Evolutionary conservation across 2,329 filamentous ascomycete species (phyloP), one percentile per base, ranked within the genome.

Genomic region (Fusarium annulatum): DNA sequence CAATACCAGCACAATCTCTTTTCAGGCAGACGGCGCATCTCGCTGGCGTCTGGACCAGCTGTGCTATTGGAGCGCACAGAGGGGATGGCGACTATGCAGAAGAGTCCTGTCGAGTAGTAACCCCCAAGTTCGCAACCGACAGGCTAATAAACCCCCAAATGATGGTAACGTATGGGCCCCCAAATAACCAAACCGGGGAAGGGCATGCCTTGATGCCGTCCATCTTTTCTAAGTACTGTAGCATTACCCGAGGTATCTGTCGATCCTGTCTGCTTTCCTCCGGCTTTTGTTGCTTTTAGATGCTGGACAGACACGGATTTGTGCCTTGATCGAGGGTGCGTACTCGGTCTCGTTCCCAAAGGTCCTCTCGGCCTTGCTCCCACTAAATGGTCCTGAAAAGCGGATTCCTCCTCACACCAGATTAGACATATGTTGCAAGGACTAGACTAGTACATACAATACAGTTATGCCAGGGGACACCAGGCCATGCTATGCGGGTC

Each of bases 121-220:
- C 75, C 75, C 75, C 75, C 75, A 58, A 58, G 56, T n/a, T 28
- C 43, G 42, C 42, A 76, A 72, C 69, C 23, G 60, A 48, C 58
- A 64, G 33, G 48, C 58, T 65, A 48, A 53, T 67, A 48, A 53
- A 70, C 75, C 73, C 73, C 73, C 73, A 77, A 74, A 74, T 64
- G 51, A 63, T 18, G 62, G 67, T 45, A 64, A 60, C 49, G 49
- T 52, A 72, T 21, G 62, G 41, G 39, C 74, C 74, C 76, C 75
- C 76, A 73, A 77, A 75, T 64, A 61, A 73, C 66, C 70, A 75
- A 74, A 69, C 69, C 71, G 76, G 74, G 76, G 72, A 77, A 73
- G 53, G 28, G 63, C 53, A 71, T 62, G 72, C 64, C 73, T 63
- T 72, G 64, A 61, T 66, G 73, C 72, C 75, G 72, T 62, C 61